Conservation (phyloP, 129 eudicot genomes). For the Silybum marianum region DNA sequence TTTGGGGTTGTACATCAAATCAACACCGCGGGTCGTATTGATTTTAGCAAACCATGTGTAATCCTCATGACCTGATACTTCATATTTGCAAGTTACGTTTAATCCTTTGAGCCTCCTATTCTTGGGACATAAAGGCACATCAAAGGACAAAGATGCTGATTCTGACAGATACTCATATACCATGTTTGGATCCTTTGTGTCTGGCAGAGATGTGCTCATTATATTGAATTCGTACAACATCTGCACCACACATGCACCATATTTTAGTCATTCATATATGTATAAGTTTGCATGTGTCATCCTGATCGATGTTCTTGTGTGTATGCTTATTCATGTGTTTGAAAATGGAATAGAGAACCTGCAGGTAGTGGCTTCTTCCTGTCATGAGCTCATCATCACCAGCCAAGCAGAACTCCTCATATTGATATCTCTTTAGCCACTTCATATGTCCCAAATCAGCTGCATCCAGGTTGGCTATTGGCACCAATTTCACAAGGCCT, state of each 20-base stretch:
- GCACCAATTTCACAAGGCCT: constrained; percentile 16
- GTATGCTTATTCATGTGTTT: no score
- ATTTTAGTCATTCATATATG: not conserved
- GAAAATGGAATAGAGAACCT: not conserved
- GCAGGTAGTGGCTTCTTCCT: constrained; percentile 6
- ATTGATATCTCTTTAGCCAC: constrained; percentile 25
- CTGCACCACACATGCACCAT: constrained; percentile 10
- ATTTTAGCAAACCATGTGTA: constrained; percentile 12
- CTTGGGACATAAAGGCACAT: not conserved
- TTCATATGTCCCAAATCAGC: constrained; percentile 10
- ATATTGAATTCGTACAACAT: constrained; percentile 34
- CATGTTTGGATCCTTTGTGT: constrained; percentile 5
- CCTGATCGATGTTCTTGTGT: no score
- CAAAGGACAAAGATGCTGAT: constrained; percentile 14
- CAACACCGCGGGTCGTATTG: not conserved
- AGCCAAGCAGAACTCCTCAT: not conserved
- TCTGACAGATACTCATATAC: not conserved
- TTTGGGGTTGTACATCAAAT: constrained; percentile 23
- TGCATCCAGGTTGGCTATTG: constrained; percentile 3
- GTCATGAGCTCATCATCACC: constrained; percentile 5
- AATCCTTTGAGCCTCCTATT: constrained; percentile 14
- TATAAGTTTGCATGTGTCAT: not conserved
- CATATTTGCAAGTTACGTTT: not conserved
- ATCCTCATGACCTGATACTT: not conserved
- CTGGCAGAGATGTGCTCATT: constrained; percentile 27